phyloP scores from a whole-genome alignment of 495 filamentous ascomycete species.

The Podospora pseudoanserina region DNA sequence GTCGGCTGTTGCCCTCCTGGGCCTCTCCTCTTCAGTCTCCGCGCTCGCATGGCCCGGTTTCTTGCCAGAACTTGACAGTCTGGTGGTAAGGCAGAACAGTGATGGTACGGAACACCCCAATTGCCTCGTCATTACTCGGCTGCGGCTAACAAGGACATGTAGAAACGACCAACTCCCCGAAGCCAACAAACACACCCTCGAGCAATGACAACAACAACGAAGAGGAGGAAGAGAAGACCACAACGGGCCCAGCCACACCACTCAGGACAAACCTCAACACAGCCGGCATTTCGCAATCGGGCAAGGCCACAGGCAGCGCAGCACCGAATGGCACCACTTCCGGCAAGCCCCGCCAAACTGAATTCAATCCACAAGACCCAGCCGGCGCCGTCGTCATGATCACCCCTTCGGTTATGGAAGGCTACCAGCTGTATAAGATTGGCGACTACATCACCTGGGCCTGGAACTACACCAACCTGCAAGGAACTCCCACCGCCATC shows the following conservation, averaged over 20 bases:
- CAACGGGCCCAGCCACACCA: not conserved
- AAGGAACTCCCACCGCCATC: slow-evolving; percentile 69
- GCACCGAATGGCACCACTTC: slow-evolving; percentile 26
- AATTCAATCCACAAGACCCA: slow-evolving; percentile 57
- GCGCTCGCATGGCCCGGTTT: slow-evolving; percentile 36
- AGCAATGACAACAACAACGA: slow-evolving; percentile 7
- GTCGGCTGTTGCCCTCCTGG: slow-evolving; percentile 36
- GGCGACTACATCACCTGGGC: slow-evolving; percentile 78
- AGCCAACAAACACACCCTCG: slow-evolving; percentile 16
- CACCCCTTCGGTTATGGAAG: slow-evolving; percentile 57
- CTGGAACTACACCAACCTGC: slow-evolving; percentile 94
- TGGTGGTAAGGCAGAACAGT: slow-evolving; percentile 40
- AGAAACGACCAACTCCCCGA: slow-evolving; percentile 19
- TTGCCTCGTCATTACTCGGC: not conserved
- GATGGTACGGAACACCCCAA: slow-evolving; percentile 19
- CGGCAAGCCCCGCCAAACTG: slow-evolving; percentile 44
- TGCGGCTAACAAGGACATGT: slow-evolving; percentile 4
- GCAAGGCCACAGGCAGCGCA: slow-evolving; percentile 12
- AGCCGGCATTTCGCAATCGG: slow-evolving; percentile 19
- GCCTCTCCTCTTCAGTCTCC: slow-evolving; percentile 31
- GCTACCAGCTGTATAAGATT: slow-evolving; percentile 80
- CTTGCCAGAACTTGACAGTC: slow-evolving; percentile 36
- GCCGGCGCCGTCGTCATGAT: slow-evolving; percentile 80
- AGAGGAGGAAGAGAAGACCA: not conserved
- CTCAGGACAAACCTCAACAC: slow-evolving; percentile 35